phyloP scores from a whole-genome alignment of 2,329 filamentous ascomycete species.

The Aquanectria penicillioides region DNA sequence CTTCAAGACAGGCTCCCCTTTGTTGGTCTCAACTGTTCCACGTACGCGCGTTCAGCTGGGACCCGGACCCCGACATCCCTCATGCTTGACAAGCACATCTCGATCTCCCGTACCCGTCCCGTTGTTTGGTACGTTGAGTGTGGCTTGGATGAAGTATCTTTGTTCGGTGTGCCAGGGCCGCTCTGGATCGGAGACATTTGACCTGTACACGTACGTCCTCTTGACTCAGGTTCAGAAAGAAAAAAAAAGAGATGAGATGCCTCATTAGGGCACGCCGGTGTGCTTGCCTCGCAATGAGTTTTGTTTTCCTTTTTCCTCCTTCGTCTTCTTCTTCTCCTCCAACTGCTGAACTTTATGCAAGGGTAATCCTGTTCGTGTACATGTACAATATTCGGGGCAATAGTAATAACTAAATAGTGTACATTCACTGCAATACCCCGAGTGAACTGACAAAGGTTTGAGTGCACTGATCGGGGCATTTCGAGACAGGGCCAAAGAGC shows the following conservation, averaged over 20 bases:
- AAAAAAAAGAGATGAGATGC: neutral
- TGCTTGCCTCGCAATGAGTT: too few species aligned
- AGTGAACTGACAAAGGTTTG: too few species aligned
- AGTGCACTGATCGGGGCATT: neutral
- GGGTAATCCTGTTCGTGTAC: too few species aligned
- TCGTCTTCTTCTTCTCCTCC: neutral
- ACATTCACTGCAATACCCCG: too few species aligned
- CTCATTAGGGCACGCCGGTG: neutral
- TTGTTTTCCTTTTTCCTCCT: neutral
- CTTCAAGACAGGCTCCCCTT: slow-evolving; percentile 5
- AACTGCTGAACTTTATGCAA: neutral
- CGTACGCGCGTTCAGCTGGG: slow-evolving; percentile 15
- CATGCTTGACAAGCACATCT: slow-evolving; percentile 15
- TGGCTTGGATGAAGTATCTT: slow-evolving; percentile 4
- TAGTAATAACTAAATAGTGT: too few species aligned
- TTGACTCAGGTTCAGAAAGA: neutral
- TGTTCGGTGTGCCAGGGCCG: neutral
- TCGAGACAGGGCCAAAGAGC: slow-evolving; percentile 5
- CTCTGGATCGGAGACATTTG: neutral
- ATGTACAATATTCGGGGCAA: too few species aligned
- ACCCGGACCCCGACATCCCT: neutral
- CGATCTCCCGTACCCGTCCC: slow-evolving; percentile 16
- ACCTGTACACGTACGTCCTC: neutral
- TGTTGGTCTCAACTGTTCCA: neutral
- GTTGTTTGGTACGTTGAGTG: slow-evolving; percentile 11